Evolutionary conservation across 371 early-diverging fungal genomes (phyloP), one percentile per base, ranked within the genome.

Genomic region (Apophysomyces ossiformis): DNA sequence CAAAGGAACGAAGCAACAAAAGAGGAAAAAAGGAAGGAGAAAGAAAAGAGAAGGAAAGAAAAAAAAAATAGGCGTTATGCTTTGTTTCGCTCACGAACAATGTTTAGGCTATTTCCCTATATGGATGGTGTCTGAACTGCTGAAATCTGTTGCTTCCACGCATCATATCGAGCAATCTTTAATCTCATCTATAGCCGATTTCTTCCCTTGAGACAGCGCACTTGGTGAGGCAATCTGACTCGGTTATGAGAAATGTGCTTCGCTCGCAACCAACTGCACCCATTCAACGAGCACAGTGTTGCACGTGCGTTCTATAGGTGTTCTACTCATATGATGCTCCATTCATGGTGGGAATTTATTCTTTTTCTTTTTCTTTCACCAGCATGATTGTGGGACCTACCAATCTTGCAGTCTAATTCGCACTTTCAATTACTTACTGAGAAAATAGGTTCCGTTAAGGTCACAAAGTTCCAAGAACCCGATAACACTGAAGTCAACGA

Each of bases 41-140:
- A 47, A 50, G 21, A 21, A 21, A 50, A 50, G 21, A 50, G 13
- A 13, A 13, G 16, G 13, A 45, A 18, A 50, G 54, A 21, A 50
- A 21, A n/a, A 50, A 21, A 4, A n/a, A 11, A 9, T 18, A 18
- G 21, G 21, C 35, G 21, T 18, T 18, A 26, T 21, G 5, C 21
- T 18, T 50, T 50, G n/a, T 50, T 50, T n/a, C 7, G 18, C 47
- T 13, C 16, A 16, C 5, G 21, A 21, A 26, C 54, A 21, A 21
- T 50, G 54, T 50, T 50, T 50, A 50, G 54, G 54, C 21, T 50
- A 7, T 50, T 50, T 50, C 54, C 21, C 21, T 50, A 50, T 50
- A 50, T 50, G 21, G 54, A 21, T 16, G 21, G 7, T 50, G 18
- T 26, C 32, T 26, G 32, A 26, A 26, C 3, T 26, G 32, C 32